A percentile compares a stretch with the other conserved stretches of the same genome.
phyloP scores from a whole-genome alignment of 805 yeast genomes.

The Kodamaea neixiangensis region DNA sequence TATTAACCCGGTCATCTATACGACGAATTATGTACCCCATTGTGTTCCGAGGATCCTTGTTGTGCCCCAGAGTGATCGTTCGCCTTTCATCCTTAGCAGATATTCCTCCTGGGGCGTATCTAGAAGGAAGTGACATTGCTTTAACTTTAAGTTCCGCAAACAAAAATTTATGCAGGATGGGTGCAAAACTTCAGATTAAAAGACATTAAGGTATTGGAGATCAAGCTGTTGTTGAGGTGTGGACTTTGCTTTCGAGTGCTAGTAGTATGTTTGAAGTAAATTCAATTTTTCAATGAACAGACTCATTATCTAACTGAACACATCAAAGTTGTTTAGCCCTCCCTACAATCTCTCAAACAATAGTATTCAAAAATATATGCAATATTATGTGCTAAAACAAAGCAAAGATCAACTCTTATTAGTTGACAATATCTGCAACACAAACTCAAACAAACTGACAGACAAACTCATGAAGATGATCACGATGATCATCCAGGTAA shows the following conservation, averaged over 20 bases:
- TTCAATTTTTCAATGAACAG: too few relatives aligned
- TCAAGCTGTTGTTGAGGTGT: neutral
- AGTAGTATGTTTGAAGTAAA: too few relatives aligned
- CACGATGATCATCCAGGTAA: constrained; percentile 85
- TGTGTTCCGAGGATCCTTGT: constrained; percentile 16
- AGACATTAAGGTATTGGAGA: neutral
- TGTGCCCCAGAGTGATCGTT: constrained; percentile 27
- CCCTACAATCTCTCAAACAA: too few relatives aligned
- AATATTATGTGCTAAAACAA: neutral
- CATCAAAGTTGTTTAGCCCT: too few relatives aligned
- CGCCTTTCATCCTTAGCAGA: constrained; percentile 22
- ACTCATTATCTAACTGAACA: too few relatives aligned
- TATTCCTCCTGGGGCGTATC: constrained; percentile 39
- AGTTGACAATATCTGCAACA: constrained; percentile 25
- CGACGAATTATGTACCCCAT: constrained; percentile 23
- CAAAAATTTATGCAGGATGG: neutral
- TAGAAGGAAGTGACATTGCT: constrained; percentile 32
- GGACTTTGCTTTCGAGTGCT: too few relatives aligned
- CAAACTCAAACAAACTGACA: constrained; percentile 74
- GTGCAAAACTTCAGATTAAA: neutral
- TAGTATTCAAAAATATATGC: neutral
- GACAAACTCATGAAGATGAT: constrained; percentile 76
- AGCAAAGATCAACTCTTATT: neutral
- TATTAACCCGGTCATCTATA: constrained; percentile 28
- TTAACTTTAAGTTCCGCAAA: neutral